These are phyloP conservation scores for Globisporangium apiculatum DNA, from an alignment of 352 stramenopile genomes.

Conservation along the genomic window DNA sequence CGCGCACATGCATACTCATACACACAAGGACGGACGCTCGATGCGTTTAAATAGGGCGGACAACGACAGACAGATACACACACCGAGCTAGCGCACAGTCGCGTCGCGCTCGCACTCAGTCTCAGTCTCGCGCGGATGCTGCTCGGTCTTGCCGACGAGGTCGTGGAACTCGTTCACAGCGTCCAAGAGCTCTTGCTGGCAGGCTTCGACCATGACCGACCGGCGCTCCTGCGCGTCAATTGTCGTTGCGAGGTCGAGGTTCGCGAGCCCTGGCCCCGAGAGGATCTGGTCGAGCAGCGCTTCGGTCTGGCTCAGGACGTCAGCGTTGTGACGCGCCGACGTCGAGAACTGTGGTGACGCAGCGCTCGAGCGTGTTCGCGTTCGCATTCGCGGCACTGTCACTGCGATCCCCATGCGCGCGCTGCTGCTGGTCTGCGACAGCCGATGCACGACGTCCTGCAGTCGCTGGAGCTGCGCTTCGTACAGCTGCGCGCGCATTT, in stretches of 20 bases:
- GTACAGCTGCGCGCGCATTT: slow-evolving; percentile 34
- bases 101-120: no score
- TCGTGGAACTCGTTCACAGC: slow-evolving; percentile 58
- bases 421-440: slow-evolving; percentile 13
- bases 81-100: no score
- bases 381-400: no score
- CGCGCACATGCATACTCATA: no score
- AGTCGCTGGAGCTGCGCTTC: slow-evolving; percentile 36
- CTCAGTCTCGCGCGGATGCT: neutral
- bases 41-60: no score
- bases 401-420: no score
- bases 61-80: no score
- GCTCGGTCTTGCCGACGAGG: slow-evolving; percentile 17
- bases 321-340: slow-evolving; percentile 29
- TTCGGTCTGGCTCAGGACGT: slow-evolving; percentile 55
- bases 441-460: slow-evolving; percentile 20
- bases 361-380: no score
- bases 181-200: slow-evolving; percentile 45
- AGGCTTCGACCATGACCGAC: slow-evolving; percentile 55
- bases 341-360: slow-evolving; percentile 15
- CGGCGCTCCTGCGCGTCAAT: slow-evolving; percentile 39
- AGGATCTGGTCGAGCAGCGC: slow-evolving; percentile 41
- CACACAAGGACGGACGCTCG: no score
- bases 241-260: slow-evolving; percentile 21
- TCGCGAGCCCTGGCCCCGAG: slow-evolving; percentile 22